Conservation (phyloP, 192 early-diverging fungal genomes). For the Backusella macrospora region DNA sequence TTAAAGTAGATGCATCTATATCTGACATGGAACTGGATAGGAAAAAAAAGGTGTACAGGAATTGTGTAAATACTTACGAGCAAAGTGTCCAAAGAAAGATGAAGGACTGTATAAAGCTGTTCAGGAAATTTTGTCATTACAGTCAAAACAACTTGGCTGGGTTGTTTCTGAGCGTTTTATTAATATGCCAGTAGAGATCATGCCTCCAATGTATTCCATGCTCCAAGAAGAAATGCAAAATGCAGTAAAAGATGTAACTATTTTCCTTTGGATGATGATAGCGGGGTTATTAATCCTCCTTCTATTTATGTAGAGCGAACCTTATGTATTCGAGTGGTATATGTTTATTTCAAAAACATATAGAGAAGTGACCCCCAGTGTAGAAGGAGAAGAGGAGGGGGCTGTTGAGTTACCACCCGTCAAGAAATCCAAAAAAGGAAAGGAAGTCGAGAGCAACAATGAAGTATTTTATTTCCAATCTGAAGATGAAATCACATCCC, state of each 20-base stretch:
- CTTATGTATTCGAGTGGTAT: constrained; percentile 84
- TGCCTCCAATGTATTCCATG: constrained; percentile 91
- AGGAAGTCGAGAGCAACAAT: neutral
- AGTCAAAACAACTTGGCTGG: constrained; percentile 56
- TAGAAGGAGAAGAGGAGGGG: constrained; percentile 56
- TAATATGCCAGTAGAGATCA: constrained; percentile 95
- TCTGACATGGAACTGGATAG: constrained; percentile 23
- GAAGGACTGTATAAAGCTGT: constrained; percentile 41
- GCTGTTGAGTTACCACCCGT: constrained; percentile 32
- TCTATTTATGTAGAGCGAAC: constrained; percentile 52
- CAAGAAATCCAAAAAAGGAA: constrained; percentile 47
- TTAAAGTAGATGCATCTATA: neutral
- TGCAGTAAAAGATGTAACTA: constrained; percentile 69
- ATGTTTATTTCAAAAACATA: constrained; percentile 83
- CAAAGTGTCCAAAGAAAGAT: constrained; percentile 58
- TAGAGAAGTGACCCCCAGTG: constrained; percentile 66
- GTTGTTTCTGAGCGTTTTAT: constrained; percentile 88
- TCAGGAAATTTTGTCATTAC: constrained; percentile 39
- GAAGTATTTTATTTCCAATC: constrained; percentile 80
- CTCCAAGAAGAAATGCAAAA: constrained; percentile 79
- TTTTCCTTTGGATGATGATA: neutral
- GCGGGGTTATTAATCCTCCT: neutral
- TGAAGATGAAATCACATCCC: constrained; percentile 91
- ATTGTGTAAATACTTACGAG: constrained; percentile 65
- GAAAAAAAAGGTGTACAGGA: constrained; percentile 53